These are phyloP conservation scores for Dichotomopilus funicola DNA, from an alignment of 2,329 filamentous ascomycete genomes.

Conservation along the genomic window DNA sequence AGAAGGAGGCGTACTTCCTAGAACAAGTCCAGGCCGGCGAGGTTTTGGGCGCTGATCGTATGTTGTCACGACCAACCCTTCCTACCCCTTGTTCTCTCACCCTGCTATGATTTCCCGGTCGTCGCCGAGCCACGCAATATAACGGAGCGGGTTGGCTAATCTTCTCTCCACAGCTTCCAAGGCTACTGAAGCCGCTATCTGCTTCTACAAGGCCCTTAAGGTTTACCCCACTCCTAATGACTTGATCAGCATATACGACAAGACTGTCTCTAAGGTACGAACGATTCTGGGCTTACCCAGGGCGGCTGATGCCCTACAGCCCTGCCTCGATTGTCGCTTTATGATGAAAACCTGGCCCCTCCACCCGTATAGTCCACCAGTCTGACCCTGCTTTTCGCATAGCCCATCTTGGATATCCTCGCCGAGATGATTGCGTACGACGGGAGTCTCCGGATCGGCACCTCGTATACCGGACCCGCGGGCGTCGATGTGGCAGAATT, in stretches of 20 bases:
- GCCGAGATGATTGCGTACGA: conserved; percentile 98
- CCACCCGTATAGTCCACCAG: background rate
- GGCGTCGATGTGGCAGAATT: conserved; percentile 24
- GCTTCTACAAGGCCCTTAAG: conserved; percentile 98
- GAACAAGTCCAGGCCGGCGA: conserved; percentile 88
- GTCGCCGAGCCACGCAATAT: background rate
- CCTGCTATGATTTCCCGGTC: no score
- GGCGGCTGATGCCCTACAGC: background rate
- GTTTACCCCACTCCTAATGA: conserved; percentile 93
- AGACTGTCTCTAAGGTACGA: conserved; percentile 87
- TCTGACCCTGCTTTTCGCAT: background rate
- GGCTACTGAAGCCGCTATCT: conserved; percentile 76
- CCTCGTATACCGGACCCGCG: conserved; percentile 27
- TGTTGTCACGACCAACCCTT: conserved; percentile 27
- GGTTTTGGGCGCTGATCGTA: conserved; percentile 74
- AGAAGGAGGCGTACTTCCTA: conserved; percentile 96
- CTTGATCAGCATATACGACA: conserved; percentile 94
- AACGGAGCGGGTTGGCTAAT: background rate
- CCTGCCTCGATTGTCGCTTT: background rate
- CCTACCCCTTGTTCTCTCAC: background rate
- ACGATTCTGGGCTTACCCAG: no score
- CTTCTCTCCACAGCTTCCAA: conserved; percentile 47
- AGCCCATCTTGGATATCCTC: conserved; percentile 90
- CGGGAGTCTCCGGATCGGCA: conserved; percentile 58
- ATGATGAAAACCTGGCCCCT: background rate